Evolutionary conservation across 1,284 basidiomycete species (phyloP), one percentile per base, ranked within the genome.

Genomic region (Paramarasmius palmivorus): DNA sequence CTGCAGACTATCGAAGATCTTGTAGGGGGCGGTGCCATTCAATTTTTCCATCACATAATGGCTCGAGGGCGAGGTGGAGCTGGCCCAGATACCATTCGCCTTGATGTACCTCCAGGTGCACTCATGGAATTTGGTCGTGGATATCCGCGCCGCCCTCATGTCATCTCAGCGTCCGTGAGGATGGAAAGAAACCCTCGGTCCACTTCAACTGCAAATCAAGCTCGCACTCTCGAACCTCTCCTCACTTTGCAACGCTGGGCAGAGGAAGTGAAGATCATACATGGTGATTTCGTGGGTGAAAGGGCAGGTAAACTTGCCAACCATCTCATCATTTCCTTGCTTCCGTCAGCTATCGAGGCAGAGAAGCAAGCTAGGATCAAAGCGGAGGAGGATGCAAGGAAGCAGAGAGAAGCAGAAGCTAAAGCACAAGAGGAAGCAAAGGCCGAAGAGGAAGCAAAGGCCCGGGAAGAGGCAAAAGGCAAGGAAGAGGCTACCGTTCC

Each of bases 171-270:
- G 20, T 74, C 84, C 19, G 77, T 87, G 29, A 78, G 83, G 42
- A 73, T 85, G n/a, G 86, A 88, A 61, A 73, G 82, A 52, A 70
- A 76, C 15, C 71, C 79, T 22, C 78, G 83, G 49, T 69, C 74
- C 17, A 68, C 76, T 29, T 79, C 80, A 20, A 66, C 68, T 20
- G 75, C 78, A 22, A 64, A 76, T 29, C 79, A 83, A 50, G 72
- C 73, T 29, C 81, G 82, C 34, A 82, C 82, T 26, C 82, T 92
- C 49, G 86, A 90, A 49, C 95, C 95, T 2, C 72, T 92, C 55
- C 73, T 88, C 9, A 98, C 96, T 0, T 67, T 87, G n/a, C 88
- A 92, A 63, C 83, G 96, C 42, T 98, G 96, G 95, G 74, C 81
- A 1, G 95, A 98, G 63, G 95, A 97, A 69, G 84, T 84, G 52